phyloP scores from a whole-genome alignment of 148 eudicot species.

The Arctostaphylos glauca region DNA sequence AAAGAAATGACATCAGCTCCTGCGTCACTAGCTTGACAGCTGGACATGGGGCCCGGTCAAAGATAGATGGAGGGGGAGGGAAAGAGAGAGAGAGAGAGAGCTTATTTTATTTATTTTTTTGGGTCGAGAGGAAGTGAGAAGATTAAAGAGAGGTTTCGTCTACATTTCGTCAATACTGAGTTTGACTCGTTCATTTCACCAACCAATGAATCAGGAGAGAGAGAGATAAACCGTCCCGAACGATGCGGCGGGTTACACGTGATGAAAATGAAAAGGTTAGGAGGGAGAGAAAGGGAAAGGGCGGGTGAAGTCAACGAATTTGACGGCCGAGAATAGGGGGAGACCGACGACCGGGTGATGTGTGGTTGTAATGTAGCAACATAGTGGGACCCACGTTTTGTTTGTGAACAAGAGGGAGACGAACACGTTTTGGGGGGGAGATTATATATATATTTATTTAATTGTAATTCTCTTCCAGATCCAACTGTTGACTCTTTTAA shows the following conservation, averaged over 20 bases:
- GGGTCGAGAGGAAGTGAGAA: too few species aligned
- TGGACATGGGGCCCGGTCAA: constrained; percentile 23
- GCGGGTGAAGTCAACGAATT: constrained; percentile 36
- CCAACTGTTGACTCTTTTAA: constrained; percentile 29
- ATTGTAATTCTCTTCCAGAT: neutral
- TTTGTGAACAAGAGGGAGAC: neutral
- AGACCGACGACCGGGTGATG: constrained; percentile 15
- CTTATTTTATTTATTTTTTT: too few species aligned
- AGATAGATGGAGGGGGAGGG: constrained; percentile 1
- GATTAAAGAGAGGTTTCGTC: constrained; percentile 35
- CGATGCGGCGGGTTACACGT: constrained; percentile 71
- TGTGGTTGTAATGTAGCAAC: neutral
- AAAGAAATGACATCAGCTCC: constrained; percentile 32
- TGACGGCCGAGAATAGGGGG: constrained; percentile 33
- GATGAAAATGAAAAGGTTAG: constrained; percentile 38
- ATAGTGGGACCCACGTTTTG: neutral
- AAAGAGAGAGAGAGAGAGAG: too few species aligned
- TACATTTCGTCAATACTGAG: constrained; percentile 53
- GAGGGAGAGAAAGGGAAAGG: neutral
- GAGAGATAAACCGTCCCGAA: constrained; percentile 57
- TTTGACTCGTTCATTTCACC: constrained; percentile 52
- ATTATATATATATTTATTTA: neutral
- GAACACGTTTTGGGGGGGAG: constrained; percentile 10
- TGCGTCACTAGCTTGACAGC: constrained; percentile 40
- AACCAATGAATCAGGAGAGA: neutral